A percentile compares a stretch with the other conserved stretches of the same genome.
phyloP scores from a whole-genome alignment of 306 rosid genomes.

The Cucumis cinereus region DNA sequence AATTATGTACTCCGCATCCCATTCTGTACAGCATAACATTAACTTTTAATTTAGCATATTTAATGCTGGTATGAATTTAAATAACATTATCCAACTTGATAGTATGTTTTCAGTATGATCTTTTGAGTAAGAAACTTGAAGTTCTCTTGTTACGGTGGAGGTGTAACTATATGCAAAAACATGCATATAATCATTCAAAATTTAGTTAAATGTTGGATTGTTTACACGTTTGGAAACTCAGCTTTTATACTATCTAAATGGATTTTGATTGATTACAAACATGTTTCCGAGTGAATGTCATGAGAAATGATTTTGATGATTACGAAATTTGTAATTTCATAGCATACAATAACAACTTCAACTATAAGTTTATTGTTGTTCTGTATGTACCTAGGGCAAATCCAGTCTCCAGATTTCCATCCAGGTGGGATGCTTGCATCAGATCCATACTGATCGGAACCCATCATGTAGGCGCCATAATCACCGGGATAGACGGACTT shows the following conservation, averaged over 20 bases:
- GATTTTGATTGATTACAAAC: no score
- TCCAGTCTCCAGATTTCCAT: slow-evolving; percentile 97
- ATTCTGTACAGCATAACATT: slow-evolving; percentile 26
- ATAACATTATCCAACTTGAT: background rate
- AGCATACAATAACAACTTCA: background rate
- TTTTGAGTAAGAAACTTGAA: background rate
- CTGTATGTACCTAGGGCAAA: slow-evolving; percentile 52
- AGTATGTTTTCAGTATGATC: background rate
- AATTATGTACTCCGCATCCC: slow-evolving; percentile 88
- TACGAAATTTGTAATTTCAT: no score
- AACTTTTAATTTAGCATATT: background rate
- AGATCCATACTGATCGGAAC: slow-evolving; percentile 39
- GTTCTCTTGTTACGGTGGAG: background rate
- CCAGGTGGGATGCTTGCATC: slow-evolving; percentile 65
- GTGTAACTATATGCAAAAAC: background rate
- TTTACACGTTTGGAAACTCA: no score
- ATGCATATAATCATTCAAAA: no score
- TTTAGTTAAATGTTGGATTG: no score
- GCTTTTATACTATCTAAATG: no score
- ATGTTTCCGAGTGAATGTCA: no score
- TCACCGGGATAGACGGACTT: slow-evolving; percentile 40
- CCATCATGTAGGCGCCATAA: slow-evolving; percentile 26
- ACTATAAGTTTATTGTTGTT: background rate
- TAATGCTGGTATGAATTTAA: background rate
- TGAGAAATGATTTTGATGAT: no score